Base-by-base conservation (phyloP, 176 grass and related monocot genomes). In the Phoenix dactylifera region DNA sequence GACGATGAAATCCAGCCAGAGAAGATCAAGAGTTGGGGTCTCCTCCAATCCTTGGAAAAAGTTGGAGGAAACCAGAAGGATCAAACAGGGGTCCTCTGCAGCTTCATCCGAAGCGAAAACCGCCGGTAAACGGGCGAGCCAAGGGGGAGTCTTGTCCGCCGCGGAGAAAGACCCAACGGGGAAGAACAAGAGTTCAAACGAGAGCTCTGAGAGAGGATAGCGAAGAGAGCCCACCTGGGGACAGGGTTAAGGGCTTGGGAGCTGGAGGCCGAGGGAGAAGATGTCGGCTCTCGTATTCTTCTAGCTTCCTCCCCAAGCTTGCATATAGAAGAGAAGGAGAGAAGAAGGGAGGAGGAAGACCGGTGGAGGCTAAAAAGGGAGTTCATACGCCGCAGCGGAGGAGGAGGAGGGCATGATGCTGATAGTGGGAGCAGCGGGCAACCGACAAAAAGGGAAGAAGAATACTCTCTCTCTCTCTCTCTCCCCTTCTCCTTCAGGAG, bases 361-460 rank as follows among this genome's bases (percentile, higher is more conserved):
- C 54, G 63, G 26, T 58, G 59, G 57, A 54, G 60, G 60, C 5
- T 18, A 57, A 51, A 54, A 53, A 58, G 28, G 51, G 35, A 44
- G 7, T 12, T 44, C 35, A 3, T 1, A 1, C 35, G 35, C 35
- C 35, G 10, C 35, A 44, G 73, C 1, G 25, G 49, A 39, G 39
- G 72, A 22, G 4, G 18, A 48, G 22, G 63, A 55, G 1, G 16
- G 26, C 17, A 10, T 18, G 15, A 22, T 16, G 1, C 6, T 52
- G 28, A 48, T 39, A 17, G 10, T 18, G 52, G 19, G 64, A 62
- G 39, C 18, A 24, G 26, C 52, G 54, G 17, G 19, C 39, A 15
- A 56, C 56, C 32, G 58, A 60, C 10, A 44, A 44, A 52, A 62
- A 54, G 69, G 73, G 75, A 56, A 78, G 50, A 61, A 69, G 39